phyloP scores from a whole-genome alignment of 208 protist genomes.

The Strigomonas culicis region DNA sequence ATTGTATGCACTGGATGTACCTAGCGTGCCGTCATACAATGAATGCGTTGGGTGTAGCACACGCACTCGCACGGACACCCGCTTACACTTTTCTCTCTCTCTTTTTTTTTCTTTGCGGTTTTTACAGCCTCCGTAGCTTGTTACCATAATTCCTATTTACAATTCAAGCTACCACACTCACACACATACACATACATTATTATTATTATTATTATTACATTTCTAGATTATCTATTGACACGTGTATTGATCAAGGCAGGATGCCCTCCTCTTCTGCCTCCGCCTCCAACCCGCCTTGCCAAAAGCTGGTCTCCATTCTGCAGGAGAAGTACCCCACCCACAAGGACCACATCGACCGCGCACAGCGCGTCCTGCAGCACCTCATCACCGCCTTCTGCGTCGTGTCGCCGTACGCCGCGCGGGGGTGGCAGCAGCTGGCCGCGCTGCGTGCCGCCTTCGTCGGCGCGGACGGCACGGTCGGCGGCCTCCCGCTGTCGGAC shows the following conservation, averaged over 20 bases:
- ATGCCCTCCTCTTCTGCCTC: not conserved
- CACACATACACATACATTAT: not conserved
- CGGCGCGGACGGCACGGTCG: no score
- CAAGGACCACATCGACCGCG: constrained; percentile 20
- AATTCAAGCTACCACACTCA: not conserved
- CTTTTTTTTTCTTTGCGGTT: constrained; percentile 4
- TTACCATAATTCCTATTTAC: not conserved
- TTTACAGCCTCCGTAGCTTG: no score
- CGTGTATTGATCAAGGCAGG: not conserved
- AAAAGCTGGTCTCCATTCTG: not conserved
- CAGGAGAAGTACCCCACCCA: constrained; percentile 45
- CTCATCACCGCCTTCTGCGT: constrained; percentile 20
- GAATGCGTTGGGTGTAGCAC: not conserved
- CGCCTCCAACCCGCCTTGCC: not conserved
- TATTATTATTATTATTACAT: not conserved
- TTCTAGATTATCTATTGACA: not conserved
- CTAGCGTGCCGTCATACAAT: not conserved
- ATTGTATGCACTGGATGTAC: not conserved
- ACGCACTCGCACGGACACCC: not conserved
- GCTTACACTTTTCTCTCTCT: not conserved
- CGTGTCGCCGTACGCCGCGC: constrained; percentile 22
- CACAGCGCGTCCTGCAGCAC: constrained; percentile 20
- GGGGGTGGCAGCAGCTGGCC: constrained; percentile 12
- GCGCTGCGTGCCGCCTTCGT: not conserved
- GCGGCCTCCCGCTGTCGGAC: constrained; percentile 29